Conservation (phyloP, 2,329 filamentous ascomycete genomes). For the Cytospora schulzeri region DNA sequence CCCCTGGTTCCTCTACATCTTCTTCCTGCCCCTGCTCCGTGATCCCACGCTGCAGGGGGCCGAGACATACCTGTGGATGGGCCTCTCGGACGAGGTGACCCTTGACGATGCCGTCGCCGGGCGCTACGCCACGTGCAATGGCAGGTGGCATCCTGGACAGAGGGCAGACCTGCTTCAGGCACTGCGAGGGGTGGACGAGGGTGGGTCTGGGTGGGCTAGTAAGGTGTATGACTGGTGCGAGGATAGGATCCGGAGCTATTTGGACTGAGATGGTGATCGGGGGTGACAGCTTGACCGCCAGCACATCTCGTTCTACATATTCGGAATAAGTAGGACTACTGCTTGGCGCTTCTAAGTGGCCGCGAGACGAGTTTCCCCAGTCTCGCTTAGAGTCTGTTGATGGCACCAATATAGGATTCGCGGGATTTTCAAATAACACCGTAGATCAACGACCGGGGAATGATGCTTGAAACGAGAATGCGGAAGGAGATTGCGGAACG, state of each 20-base stretch:
- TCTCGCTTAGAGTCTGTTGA: no score
- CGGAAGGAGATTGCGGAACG: no score
- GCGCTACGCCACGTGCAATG: slow-evolving; percentile 31
- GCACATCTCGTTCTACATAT: no score
- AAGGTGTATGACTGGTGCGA: neutral
- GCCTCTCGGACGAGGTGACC: slow-evolving; percentile 30
- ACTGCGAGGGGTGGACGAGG: slow-evolving; percentile 39
- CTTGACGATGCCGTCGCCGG: slow-evolving; percentile 29
- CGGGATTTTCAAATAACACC: no score
- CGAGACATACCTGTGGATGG: slow-evolving; percentile 33
- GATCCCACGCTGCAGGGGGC: slow-evolving; percentile 28
- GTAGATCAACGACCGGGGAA: no score
- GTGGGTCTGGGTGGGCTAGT: neutral
- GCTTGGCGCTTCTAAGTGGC: no score
- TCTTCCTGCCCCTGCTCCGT: slow-evolving; percentile 13
- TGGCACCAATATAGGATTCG: no score
- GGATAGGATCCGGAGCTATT: neutral
- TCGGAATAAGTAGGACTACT: no score
- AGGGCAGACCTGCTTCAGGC: slow-evolving; percentile 45
- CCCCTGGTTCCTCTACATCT: neutral
- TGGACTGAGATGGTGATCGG: neutral
- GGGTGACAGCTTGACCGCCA: no score
- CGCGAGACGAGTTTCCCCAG: no score
- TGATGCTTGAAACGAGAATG: no score
- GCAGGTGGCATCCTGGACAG: slow-evolving; percentile 33